Conservation (phyloP, 192 early-diverging fungal species). For the Phlyctochytrium arcticum region DNA sequence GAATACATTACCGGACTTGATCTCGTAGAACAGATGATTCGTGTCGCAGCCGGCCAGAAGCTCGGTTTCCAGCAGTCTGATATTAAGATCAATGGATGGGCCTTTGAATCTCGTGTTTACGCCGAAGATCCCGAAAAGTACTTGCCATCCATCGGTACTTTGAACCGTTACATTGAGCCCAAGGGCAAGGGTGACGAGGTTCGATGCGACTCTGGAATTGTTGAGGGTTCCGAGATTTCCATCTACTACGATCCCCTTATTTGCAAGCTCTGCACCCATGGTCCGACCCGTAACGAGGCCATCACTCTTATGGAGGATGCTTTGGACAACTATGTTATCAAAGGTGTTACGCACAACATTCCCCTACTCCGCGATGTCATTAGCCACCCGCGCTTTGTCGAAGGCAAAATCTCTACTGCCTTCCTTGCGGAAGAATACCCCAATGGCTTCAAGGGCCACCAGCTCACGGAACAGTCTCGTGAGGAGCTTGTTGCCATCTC, state of each 20-base stretch:
- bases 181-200: constrained; percentile 49
- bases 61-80: constrained; percentile 71
- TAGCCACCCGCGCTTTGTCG: constrained; percentile 62
- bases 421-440: constrained; percentile 90
- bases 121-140: constrained; percentile 94
- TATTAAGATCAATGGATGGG: constrained; percentile 81
- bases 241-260: constrained; percentile 97
- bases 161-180: constrained; percentile 82
- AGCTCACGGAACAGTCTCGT: constrained; percentile 44
- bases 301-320: constrained; percentile 75
- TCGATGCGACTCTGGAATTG: constrained; percentile 90
- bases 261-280: constrained; percentile 90
- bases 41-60: constrained; percentile 76
- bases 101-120: constrained; percentile 93
- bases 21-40: constrained; percentile 94
- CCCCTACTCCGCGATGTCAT: constrained; percentile 87
- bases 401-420: constrained; percentile 76
- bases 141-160: constrained; percentile 86
- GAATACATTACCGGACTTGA: constrained; percentile 93
- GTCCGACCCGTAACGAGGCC: constrained; percentile 67
- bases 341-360: constrained; percentile 94
- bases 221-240: constrained; percentile 88
- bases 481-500: constrained; percentile 63
- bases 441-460: constrained; percentile 75
- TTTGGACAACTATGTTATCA: constrained; percentile 87